A percentile compares a stretch with the other conserved stretches of the same genome.
Conservation (phyloP, 139 green algal species). For the Gonium pectorale region DNA sequence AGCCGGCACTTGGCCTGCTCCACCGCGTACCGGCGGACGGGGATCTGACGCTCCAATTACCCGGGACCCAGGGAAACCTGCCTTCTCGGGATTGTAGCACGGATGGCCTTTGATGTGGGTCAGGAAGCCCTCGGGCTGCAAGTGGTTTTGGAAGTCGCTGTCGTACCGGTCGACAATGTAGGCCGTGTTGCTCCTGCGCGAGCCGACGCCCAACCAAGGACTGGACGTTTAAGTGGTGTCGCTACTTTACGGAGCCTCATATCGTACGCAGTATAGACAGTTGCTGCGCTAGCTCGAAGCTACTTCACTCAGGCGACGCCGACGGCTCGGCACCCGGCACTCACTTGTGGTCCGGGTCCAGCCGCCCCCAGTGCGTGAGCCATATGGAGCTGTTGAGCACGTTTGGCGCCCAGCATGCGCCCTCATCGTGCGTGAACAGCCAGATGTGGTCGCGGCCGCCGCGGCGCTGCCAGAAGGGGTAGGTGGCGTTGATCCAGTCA, state of each 20-base stretch:
- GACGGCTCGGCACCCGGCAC: no score
- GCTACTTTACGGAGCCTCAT: no score
- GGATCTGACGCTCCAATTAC: no score
- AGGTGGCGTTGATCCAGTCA: constrained; percentile 63
- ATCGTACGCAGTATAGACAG: no score
- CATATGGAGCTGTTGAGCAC: constrained; percentile 55
- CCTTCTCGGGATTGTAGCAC: constrained; percentile 65
- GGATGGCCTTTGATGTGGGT: constrained; percentile 48
- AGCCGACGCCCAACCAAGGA: no score
- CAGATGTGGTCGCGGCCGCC: constrained; percentile 76
- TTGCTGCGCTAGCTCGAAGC: no score
- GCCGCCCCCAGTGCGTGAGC: constrained; percentile 70
- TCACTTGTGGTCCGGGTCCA: constrained; percentile 46
- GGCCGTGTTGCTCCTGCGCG: constrained; percentile 53
- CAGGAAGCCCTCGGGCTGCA: constrained; percentile 50
- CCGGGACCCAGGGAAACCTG: no score
- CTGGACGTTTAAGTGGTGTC: no score
- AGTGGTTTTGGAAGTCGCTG: constrained; percentile 14
- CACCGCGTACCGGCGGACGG: no score
- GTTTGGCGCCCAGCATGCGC: constrained; percentile 64
- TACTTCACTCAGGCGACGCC: no score
- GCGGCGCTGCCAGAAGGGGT: constrained; percentile 62
- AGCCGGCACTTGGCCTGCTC: no score
- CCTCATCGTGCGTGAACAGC: constrained; percentile 74
- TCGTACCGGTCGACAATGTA: constrained; percentile 58